phyloP scores from a whole-genome alignment of 495 filamentous ascomycete genomes.

The Aspergillus mulundensis region DNA sequence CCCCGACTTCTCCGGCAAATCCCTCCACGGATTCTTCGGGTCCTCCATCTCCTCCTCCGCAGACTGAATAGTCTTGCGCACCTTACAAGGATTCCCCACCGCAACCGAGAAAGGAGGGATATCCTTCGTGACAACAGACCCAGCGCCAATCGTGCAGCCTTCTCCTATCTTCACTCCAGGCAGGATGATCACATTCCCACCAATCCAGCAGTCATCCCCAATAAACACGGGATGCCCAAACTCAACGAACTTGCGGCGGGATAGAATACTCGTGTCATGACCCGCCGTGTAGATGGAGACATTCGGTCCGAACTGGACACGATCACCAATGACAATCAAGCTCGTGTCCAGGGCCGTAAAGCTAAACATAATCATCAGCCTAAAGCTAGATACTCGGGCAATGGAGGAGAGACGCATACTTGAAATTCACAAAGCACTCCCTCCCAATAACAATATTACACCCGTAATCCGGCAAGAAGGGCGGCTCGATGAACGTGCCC shows the following conservation, averaged over 20 bases:
- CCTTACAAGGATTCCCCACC: slow-evolving; percentile 33
- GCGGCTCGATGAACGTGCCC: slow-evolving; percentile 46
- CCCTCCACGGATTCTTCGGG: slow-evolving; percentile 22
- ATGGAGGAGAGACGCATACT: slow-evolving; percentile 28
- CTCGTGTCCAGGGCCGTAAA: slow-evolving; percentile 70
- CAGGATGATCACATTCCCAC: slow-evolving; percentile 65
- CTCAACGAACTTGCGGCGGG: slow-evolving; percentile 70
- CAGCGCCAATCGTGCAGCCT: slow-evolving; percentile 44
- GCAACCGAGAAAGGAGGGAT: slow-evolving; percentile 42
- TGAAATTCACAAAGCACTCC: slow-evolving; percentile 51
- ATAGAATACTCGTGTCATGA: slow-evolving; percentile 66
- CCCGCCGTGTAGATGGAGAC: slow-evolving; percentile 62
- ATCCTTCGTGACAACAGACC: slow-evolving; percentile 45
- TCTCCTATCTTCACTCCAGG: slow-evolving; percentile 62
- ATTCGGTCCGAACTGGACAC: slow-evolving; percentile 72
- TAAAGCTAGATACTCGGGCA: neutral
- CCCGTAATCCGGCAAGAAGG: slow-evolving; percentile 52
- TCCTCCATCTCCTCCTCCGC: slow-evolving; percentile 28
- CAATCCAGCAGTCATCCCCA: slow-evolving; percentile 83
- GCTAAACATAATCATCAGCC: slow-evolving; percentile 14
- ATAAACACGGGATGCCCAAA: slow-evolving; percentile 66
- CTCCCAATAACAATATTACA: slow-evolving; percentile 50
- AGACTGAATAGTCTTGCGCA: slow-evolving; percentile 36
- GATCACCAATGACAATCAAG: slow-evolving; percentile 65
- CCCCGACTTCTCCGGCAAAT: neutral